Evolutionary conservation across 140 eudicot species (phyloP), one percentile per base, ranked within the genome.

Genomic region (Anethum foeniculum): DNA sequence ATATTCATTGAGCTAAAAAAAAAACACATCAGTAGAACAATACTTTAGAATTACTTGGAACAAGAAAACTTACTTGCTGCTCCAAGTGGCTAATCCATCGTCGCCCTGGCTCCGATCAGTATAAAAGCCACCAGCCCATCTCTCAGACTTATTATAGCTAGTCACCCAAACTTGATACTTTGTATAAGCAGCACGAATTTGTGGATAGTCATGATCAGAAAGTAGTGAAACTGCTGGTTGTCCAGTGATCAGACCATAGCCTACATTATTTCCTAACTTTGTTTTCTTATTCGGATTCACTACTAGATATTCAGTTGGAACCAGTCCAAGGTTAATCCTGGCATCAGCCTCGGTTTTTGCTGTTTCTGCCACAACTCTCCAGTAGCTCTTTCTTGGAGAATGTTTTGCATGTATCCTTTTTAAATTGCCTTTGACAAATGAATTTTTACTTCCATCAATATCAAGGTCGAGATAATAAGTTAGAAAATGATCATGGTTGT

Each of bases 91-190:
- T 28, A 94, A 83, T 3, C 91, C 94, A 56, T 94, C 97, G 62
- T 94, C 94, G 72, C 98, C 98, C 2, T 83, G 92, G 79, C 97
- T 94, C 84, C 87, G 72, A 47, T 94, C 96, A 69, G 97, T 93
- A 87, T 90, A 94, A 79, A 94, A 92, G 7, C 98, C 98, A 46
- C 89, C 96, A 77, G 97, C 98, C 96, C 98, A 94, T 79, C 93
- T 88, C 85, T 94, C 91, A 3, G 92, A 85, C 85, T 78, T 88
- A 65, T 94, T 89, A 81, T 92, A 94, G 4, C 82, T 65, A 1
- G 96, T 94, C 85, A 90, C 94, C 93, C 96, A 90, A 75, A 92
- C 79, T 82, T 94, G 94, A 81, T 94, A 89, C 85, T 94, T 92
- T 27, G 88, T 90, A 58, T 90, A 94, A 28, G 98, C 71, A 76